Evolutionary conservation across 257 asterid species (phyloP).

Genomic region (Vinca minor): DNA sequence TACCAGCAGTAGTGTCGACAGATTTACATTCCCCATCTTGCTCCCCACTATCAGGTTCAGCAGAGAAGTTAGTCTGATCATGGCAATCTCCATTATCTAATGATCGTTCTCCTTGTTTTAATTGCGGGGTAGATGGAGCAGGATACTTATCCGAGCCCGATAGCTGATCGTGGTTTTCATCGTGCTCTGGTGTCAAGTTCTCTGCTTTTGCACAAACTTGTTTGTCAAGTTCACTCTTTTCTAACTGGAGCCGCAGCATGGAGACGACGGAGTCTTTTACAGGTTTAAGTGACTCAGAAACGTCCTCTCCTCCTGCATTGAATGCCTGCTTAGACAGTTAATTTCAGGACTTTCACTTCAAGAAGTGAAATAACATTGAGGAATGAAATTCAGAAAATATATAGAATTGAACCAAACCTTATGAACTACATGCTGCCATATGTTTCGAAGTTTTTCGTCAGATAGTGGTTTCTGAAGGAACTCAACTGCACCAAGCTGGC

Average conservation of each 20-base stretch:
- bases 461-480: conserved; percentile 44
- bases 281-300: conserved; percentile 25
- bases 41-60: conserved; percentile 25
- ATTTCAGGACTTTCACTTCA: conserved; percentile 13
- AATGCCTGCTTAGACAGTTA: conserved; percentile 37
- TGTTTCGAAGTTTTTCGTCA: conserved; percentile 39
- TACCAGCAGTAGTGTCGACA: conserved; percentile 35
- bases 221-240: conserved; percentile 11
- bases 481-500: conserved; percentile 52
- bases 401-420: conserved; percentile 24
- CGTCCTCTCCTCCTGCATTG: conserved; percentile 34
- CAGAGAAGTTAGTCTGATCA: conserved; percentile 28
- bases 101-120: conserved; percentile 33
- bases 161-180: conserved; percentile 15
- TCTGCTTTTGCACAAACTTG: conserved; percentile 13
- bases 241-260: conserved; percentile 24
- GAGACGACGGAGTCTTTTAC: conserved; percentile 34
- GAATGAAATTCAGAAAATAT: neutral
- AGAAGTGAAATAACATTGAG: neutral
- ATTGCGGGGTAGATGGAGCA: conserved; percentile 47
- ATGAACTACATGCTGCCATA: conserved; percentile 49
- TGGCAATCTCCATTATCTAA: conserved; percentile 29
- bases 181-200: conserved; percentile 6
- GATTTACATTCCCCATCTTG: conserved; percentile 43
- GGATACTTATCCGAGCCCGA: conserved; percentile 34